phyloP scores from a whole-genome alignment of 192 early-diverging fungal genomes.

The Bifiguratus adelaidae region DNA sequence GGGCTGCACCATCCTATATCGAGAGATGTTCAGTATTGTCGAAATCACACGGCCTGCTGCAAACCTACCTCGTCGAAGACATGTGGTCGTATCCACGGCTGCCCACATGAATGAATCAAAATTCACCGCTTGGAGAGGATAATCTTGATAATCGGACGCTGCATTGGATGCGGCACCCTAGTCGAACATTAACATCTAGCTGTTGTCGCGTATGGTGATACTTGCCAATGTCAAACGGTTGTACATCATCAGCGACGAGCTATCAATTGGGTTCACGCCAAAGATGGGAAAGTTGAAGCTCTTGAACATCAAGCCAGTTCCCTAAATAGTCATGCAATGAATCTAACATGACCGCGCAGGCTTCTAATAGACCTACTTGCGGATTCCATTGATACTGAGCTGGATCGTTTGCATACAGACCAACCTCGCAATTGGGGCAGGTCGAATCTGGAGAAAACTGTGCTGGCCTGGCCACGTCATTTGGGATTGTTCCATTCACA shows the following conservation, averaged over 20 bases:
- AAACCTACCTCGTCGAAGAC: constrained; percentile 50
- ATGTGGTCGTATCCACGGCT: constrained; percentile 50
- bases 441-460: constrained; percentile 42
- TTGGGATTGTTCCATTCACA: constrained; percentile 24
- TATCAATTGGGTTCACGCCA: constrained; percentile 29
- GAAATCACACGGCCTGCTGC: neutral
- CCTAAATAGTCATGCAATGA: constrained; percentile 23
- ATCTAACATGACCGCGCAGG: too few species aligned
- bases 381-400: constrained; percentile 58
- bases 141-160: constrained; percentile 29
- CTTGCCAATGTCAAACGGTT: constrained; percentile 21
- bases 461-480: constrained; percentile 13
- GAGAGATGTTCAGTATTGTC: neutral
- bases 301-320: constrained; percentile 38
- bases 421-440: constrained; percentile 63
- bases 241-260: constrained; percentile 13
- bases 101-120: constrained; percentile 64
- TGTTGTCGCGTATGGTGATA: neutral
- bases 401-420: constrained; percentile 45
- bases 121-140: constrained; percentile 59
- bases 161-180: constrained; percentile 37
- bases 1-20: constrained; percentile 48
- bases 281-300: constrained; percentile 59
- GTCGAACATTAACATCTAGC: neutral
- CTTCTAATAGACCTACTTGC: constrained; percentile 22